A percentile compares a stretch with the other conserved stretches of the same genome.
Conservation (phyloP, 805 yeast species). For the Candida gorgasii region DNA sequence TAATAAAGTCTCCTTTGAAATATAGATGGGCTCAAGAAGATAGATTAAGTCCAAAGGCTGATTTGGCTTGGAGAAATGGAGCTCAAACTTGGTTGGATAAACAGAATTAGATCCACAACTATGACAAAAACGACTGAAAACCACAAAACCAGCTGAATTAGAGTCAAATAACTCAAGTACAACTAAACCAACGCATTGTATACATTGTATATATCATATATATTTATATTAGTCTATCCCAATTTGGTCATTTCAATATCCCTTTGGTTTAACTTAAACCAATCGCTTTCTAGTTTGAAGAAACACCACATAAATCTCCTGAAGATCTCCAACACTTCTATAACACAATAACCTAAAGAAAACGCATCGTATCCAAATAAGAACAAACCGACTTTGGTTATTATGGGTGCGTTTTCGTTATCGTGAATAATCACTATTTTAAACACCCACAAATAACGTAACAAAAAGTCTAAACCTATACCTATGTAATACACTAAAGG, state of each 20-base stretch:
- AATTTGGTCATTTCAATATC: constrained; percentile 11
- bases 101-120: constrained; percentile 6
- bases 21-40: constrained; percentile 42
- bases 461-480: constrained; percentile 56
- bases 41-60: constrained; percentile 48
- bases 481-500: constrained; percentile 53
- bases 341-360: constrained; percentile 59
- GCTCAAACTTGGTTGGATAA: constrained; percentile 46
- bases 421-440: constrained; percentile 45
- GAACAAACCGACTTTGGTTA: constrained; percentile 25
- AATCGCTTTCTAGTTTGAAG: constrained; percentile 81
- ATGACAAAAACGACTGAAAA: background rate
- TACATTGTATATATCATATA: background rate
- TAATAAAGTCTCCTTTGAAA: constrained; percentile 44
- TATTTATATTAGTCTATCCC: constrained; percentile 6
- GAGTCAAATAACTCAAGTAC: too few relatives aligned
- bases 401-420: constrained; percentile 18
- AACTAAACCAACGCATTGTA: too few relatives aligned
- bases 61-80: constrained; percentile 49
- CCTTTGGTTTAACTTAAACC: constrained; percentile 28
- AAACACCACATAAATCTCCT: constrained; percentile 92
- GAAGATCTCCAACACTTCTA: constrained; percentile 73
- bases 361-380: constrained; percentile 41
- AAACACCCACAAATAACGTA: constrained; percentile 78
- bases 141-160: background rate